These are phyloP conservation scores for Astrothelium macrocarpum DNA, from an alignment of 495 filamentous ascomycete species.

Conservation along the genomic window DNA sequence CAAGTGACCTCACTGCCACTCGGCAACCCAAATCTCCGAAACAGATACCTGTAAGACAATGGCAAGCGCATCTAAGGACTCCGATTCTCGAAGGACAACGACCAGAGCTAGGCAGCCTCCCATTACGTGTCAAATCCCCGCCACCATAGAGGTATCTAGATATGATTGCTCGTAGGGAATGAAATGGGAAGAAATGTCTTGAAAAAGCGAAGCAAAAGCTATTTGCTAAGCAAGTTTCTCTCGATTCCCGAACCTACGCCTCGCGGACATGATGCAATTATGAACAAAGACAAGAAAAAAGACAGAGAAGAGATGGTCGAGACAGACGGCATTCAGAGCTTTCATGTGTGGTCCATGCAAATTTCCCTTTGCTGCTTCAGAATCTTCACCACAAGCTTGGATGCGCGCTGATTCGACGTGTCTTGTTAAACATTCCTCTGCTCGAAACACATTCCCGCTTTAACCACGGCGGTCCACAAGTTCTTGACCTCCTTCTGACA, in stretches of 20 bases:
- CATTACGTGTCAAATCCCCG: neutral
- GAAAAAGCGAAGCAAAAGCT: neutral
- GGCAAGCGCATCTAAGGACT: neutral
- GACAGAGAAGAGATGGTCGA: neutral
- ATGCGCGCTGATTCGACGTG: neutral
- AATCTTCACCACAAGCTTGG: conserved; percentile 4
- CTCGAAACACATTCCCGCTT: neutral
- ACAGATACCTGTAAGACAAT: neutral
- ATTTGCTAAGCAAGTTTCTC: neutral
- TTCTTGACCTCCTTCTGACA: neutral
- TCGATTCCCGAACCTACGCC: neutral
- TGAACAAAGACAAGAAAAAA: neutral
- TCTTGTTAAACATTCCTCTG: neutral
- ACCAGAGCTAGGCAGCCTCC: neutral
- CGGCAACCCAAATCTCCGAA: neutral
- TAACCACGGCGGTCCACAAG: neutral
- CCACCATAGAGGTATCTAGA: neutral
- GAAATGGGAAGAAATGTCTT: neutral
- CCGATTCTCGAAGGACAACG: neutral
- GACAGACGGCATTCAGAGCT: neutral
- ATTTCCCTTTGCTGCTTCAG: neutral
- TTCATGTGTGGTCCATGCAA: neutral
- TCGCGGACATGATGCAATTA: neutral
- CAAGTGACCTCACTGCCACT: neutral
- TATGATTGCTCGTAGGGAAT: too few species aligned